Evolutionary conservation across 2,329 filamentous ascomycete species (phyloP), one percentile per base, ranked within the genome.

Genomic region (Claviceps sp.): DNA sequence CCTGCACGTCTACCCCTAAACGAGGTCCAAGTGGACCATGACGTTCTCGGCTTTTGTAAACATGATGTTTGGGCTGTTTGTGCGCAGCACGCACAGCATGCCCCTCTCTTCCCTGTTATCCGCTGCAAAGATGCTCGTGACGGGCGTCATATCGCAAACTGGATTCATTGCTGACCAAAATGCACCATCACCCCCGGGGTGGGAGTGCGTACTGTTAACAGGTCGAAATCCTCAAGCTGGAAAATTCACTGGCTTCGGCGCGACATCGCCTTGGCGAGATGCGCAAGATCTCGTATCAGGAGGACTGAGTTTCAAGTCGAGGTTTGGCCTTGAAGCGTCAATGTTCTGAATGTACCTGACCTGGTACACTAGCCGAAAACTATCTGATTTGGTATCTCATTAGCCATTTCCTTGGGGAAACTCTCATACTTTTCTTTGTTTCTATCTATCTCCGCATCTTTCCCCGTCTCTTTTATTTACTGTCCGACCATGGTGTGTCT

Each of bases 181-280:
- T 14, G 24, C 40, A 14, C 26, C 40, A 7, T 20, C 18, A 9
- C 34, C 45, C 44, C 30, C 24, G 50, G 40, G 40, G 30, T 34
- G 47, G 34, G 50, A n/a, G 38, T n/a, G 44, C 38, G 37, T 37
- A 18, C 20, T 24, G 8, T 45, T 20, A 50, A 50, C 63, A 95
- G 89, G 93, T 98, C 65, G 90, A 98, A 70, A 98, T 98, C 59
- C 75, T 97, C 52, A 89, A 97, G 69, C 78, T 98, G 58, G 90
- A 97, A 71, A 98, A 97, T 63, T 72, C 81, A 30, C 78, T 98
- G 41, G 77, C 83, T 8, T 75, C 86, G 37, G 93, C 93, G 43
- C 78, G 91, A 60, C 82, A 85, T 63, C 77, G 89, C 51, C 73
- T 98, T 57, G 91, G 93, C 57, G 93, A 98, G 77, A 97, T 98